Evolutionary conservation across 164 flowering plant species (phyloP), one percentile per base, ranked within the genome.

Genomic region (Vitis labrusca): DNA sequence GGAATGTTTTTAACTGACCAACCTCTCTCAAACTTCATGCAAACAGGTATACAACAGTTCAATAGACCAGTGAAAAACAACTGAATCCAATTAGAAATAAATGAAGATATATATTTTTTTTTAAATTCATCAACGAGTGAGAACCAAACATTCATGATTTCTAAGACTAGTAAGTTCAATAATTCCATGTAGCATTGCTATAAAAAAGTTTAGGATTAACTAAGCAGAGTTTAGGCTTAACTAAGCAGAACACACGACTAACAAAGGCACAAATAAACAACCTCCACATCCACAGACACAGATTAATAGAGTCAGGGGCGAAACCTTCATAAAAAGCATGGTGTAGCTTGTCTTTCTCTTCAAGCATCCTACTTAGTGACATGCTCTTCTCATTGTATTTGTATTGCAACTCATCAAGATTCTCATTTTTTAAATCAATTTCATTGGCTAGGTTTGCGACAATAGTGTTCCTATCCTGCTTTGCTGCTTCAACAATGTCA

Each of bases 281-380:
- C 44, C 44, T 37, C 44, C 37, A 72, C 10, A 27, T 54, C 27
- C 29, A 63, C 37, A 61, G 30, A 23, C 2, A 14, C 23, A 76
- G 2, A 50, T 3, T 65, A 61, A 60, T 27, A 63, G 17, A 50
- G 50, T 60, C 5, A 16, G 50, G 59, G 30, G 59, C 62, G 59
- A 71, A 54, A 88, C 92, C 90, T 80, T 85, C 88, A 62, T 48
- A 56, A 70, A 80, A 89, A n/a, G 81, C 81, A 13, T 69, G 67
- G 50, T 84, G 88, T 11, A 89, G 79, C 64, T 7, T 74, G 70
- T 89, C 89, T 73, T 87, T 89, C 84, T 89, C 91, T 73, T 77
- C 85, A 63, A 83, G 75, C 80, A 84, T 74, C 80, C 86, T 73
- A 53, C 73, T 84, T 11, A 87, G 61, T 0, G 87, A 82, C 84